phyloP scores from a whole-genome alignment of 768 basidiomycete species.

The Cystofilobasidium ferigula region DNA sequence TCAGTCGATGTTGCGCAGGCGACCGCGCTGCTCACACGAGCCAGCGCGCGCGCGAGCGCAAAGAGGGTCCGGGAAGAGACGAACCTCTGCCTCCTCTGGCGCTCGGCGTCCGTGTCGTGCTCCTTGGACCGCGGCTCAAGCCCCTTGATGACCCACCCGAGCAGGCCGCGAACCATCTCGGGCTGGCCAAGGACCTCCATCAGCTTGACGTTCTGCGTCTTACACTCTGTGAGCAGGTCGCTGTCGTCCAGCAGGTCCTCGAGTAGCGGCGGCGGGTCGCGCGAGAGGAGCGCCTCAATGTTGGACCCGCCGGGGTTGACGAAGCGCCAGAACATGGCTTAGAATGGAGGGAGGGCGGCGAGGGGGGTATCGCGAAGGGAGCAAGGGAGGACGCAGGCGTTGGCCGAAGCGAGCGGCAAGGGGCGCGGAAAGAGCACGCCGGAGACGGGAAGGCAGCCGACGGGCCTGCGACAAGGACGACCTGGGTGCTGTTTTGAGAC shows the following conservation, averaged over 20 bases:
- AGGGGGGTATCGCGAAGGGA: not conserved
- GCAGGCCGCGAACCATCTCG: slow-evolving; percentile 65
- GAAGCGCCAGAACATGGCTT: slow-evolving; percentile 38
- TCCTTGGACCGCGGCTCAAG: slow-evolving; percentile 36
- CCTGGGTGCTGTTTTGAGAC: too few relatives aligned
- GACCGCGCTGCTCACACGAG: too few relatives aligned
- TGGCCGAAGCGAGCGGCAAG: too few relatives aligned
- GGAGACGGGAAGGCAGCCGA: too few relatives aligned
- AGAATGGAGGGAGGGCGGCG: not conserved
- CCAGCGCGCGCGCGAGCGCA: not conserved
- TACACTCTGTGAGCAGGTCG: slow-evolving; percentile 89
- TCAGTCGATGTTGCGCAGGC: too few relatives aligned
- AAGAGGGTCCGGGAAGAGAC: slow-evolving; percentile 35
- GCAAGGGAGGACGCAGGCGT: not conserved
- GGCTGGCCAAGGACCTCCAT: slow-evolving; percentile 75
- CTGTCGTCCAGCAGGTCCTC: slow-evolving; percentile 88
- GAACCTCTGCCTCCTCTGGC: slow-evolving; percentile 69
- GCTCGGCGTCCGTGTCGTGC: slow-evolving; percentile 71
- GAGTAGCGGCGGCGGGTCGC: slow-evolving; percentile 43
- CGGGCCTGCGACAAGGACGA: too few relatives aligned
- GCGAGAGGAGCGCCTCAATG: slow-evolving; percentile 25
- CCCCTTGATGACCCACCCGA: slow-evolving; percentile 56
- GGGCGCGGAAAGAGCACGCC: too few relatives aligned
- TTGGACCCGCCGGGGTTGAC: slow-evolving; percentile 28
- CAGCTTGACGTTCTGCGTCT: slow-evolving; percentile 78